Evolutionary conservation across 2,329 filamentous ascomycete genomes (phyloP).

Genomic region (Sporothrix sp.): DNA sequence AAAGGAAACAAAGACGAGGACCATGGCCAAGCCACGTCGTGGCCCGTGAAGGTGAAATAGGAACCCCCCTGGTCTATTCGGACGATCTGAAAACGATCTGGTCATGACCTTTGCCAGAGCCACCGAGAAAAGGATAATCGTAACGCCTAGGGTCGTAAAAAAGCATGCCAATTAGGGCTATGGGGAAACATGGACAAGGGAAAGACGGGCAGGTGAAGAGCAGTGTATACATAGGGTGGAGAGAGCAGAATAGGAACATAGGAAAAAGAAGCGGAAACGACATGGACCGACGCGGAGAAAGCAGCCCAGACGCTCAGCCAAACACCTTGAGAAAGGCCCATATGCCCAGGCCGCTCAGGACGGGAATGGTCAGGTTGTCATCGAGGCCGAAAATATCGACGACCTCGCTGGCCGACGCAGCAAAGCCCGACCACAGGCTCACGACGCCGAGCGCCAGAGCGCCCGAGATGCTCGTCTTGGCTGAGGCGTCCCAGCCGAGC

Average conservation of each 20-base stretch:
- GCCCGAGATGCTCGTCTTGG: constrained; percentile 56
- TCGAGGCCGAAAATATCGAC: constrained; percentile 91
- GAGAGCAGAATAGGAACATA: no score
- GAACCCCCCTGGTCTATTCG: no score
- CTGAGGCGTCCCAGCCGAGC: constrained; percentile 22
- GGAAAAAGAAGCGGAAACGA: background rate
- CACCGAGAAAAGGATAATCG: background rate
- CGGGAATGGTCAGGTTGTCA: constrained; percentile 93
- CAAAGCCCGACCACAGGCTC: constrained; percentile 78
- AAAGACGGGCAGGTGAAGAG: background rate
- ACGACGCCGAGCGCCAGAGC: constrained; percentile 65
- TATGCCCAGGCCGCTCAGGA: constrained; percentile 78
- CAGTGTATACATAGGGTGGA: no score
- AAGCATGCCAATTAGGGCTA: no score
- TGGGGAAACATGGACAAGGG: no score
- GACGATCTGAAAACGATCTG: background rate
- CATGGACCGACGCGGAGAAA: background rate
- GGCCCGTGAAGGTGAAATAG: no score
- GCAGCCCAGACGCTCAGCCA: constrained; percentile 33
- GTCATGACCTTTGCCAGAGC: no score
- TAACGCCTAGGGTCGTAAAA: constrained; percentile 4
- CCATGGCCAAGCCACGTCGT: no score
- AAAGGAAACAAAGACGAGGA: background rate
- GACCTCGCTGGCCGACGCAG: constrained; percentile 81
- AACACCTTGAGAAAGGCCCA: constrained; percentile 89